Percentiles rank a stretch among this genome's conserved stretches.
phyloP scores from a whole-genome alignment of 805 yeast genomes.

The Lachancea fermentati region DNA sequence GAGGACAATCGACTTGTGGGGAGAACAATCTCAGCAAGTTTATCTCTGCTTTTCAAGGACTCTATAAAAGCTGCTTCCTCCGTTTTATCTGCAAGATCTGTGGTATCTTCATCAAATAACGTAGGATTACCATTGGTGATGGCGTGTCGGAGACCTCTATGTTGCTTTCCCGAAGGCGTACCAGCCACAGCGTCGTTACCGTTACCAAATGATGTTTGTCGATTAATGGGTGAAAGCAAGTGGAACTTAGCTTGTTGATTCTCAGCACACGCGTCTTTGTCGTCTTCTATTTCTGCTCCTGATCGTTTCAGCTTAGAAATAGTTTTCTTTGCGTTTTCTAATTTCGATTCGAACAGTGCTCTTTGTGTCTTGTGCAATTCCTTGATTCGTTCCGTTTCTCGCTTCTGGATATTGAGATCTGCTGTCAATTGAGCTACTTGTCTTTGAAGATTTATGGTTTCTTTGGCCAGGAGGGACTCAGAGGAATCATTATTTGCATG shows the following conservation, averaged over 20 bases:
- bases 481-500: neutral
- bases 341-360: slow-evolving; percentile 33
- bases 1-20: slow-evolving; percentile 16
- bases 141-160: slow-evolving; percentile 20
- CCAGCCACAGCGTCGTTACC: slow-evolving; percentile 17
- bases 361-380: slow-evolving; percentile 32
- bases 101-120: slow-evolving; percentile 14
- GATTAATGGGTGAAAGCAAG: slow-evolving; percentile 21
- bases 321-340: slow-evolving; percentile 32
- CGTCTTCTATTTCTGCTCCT: slow-evolving; percentile 9
- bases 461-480: slow-evolving; percentile 23
- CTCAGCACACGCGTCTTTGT: slow-evolving; percentile 2
- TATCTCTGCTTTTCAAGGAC: slow-evolving; percentile 15
- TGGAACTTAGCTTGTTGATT: slow-evolving; percentile 16
- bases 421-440: slow-evolving; percentile 32
- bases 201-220: slow-evolving; percentile 12
- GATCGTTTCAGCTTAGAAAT: slow-evolving; percentile 25
- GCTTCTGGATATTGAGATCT: slow-evolving; percentile 28
- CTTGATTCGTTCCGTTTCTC: slow-evolving; percentile 28
- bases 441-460: slow-evolving; percentile 31
- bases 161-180: slow-evolving; percentile 13
- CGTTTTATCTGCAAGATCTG: slow-evolving; percentile 14
- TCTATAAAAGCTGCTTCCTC: slow-evolving; percentile 16
- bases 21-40: slow-evolving; percentile 14
- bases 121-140: slow-evolving; percentile 23